Evolutionary conservation across 768 basidiomycete genomes (phyloP), one percentile per base, ranked within the genome.

Genomic region (Macrolepiota dolichaula): DNA sequence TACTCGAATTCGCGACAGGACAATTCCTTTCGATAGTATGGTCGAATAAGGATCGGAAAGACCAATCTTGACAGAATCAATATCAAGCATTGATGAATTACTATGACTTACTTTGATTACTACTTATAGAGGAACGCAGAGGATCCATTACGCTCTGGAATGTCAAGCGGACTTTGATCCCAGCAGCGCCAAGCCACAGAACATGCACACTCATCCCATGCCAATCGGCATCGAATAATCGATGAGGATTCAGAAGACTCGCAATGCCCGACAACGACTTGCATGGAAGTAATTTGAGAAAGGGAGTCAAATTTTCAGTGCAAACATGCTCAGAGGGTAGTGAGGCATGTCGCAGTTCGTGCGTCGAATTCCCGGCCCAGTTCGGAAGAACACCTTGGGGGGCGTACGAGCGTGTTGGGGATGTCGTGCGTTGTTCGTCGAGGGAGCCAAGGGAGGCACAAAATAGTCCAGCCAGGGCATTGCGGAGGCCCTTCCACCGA

Each of bases 231-330:
- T 94, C 92, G 66, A 98, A 95, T 2, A 96, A 74, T 2, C 80
- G 81, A 66, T 96, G 92, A 0, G 94, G 91, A 68, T 95, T 92
- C 47, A 98, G 77, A 24, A 98, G 79, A 15, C 74, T 78, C 0
- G 94, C 91, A 22, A 98, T 80, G 12, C 97, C 96, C 0, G 95
- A 93, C 19, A 81, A 76, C 4, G 91, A 86, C 69, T 97, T 93
- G 79, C 96, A 98, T 0, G 97, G 97, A 1, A 98, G 77, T 10
- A 98, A 85, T 70, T 96, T 94, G 61, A 98, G 81, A 75, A 98
- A 97, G 0, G 97, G 96, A 0, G 96, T 98, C 9, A 98, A 77
- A 68, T 98, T 98, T 70, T 98, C 97, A 4, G 96, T 98, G 70
- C 96, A 99, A n/a, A 98, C 91, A 66, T 88, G 80, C 69, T 96